phyloP scores from a whole-genome alignment of 169 alveolate species.

The Babesia ovata region DNA sequence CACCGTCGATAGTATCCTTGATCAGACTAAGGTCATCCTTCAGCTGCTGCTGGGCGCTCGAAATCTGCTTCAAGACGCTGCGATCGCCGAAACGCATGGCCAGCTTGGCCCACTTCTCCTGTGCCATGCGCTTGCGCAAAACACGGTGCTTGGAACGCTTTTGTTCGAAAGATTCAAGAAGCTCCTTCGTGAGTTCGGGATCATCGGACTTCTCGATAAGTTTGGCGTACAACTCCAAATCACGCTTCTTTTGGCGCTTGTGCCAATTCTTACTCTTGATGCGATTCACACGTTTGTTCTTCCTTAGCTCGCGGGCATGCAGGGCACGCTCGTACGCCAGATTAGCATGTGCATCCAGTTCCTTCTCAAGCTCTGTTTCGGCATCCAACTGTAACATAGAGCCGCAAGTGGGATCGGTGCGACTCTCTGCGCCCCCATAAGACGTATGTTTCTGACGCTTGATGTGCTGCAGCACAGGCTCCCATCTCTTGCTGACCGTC shows the following conservation, averaged over 20 bases:
- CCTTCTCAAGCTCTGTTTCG: constrained; percentile 75
- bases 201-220: constrained; percentile 69
- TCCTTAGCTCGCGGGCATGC: constrained; percentile 64
- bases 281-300: constrained; percentile 72
- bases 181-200: constrained; percentile 77
- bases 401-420: constrained; percentile 50
- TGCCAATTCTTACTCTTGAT: constrained; percentile 79
- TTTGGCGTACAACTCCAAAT: constrained; percentile 69
- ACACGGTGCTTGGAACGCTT: constrained; percentile 73
- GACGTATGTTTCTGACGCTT: constrained; percentile 45
- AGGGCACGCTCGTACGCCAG: constrained; percentile 55
- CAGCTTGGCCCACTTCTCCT: constrained; percentile 78
- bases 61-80: constrained; percentile 63
- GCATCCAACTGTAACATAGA: constrained; percentile 60
- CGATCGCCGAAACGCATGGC: constrained; percentile 81
- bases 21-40: constrained; percentile 57
- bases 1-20: constrained; percentile 33
- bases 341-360: constrained; percentile 23
- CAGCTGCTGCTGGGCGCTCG: constrained; percentile 71
- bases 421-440: constrained; percentile 37
- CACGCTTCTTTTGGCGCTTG: constrained; percentile 68
- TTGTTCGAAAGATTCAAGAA: constrained; percentile 67
- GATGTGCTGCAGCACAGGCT: constrained; percentile 54
- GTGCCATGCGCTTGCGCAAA: constrained; percentile 72
- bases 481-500: constrained; percentile 70